phyloP scores from a whole-genome alignment of 2,329 filamentous ascomycete species.

The Hymenoscyphus scutula region DNA sequence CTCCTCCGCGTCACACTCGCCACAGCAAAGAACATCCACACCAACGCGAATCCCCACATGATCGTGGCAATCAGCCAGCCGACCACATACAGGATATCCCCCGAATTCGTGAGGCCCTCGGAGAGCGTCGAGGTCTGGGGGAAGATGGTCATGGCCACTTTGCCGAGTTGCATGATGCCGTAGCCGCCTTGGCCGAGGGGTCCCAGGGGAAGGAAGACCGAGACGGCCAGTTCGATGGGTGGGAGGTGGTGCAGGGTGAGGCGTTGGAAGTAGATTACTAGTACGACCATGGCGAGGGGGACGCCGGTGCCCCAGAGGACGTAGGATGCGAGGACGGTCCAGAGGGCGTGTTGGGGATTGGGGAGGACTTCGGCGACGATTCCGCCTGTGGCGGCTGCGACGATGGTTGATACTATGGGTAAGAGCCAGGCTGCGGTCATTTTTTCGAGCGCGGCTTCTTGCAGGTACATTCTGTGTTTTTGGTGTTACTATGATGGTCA shows the following conservation, averaged over 20 bases:
- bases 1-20: constrained; percentile 44
- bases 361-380: constrained; percentile 60
- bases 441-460: constrained; percentile 47
- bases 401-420: constrained; percentile 64
- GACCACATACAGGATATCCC: constrained; percentile 56
- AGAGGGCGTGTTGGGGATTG: constrained; percentile 52
- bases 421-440: constrained; percentile 66
- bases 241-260: constrained; percentile 65
- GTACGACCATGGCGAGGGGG: constrained; percentile 58
- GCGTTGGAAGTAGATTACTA: constrained; percentile 69
- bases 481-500: constrained; percentile 9
- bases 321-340: constrained; percentile 63
- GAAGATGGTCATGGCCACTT: constrained; percentile 44
- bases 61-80: constrained; percentile 53
- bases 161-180: constrained; percentile 43
- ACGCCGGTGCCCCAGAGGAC: constrained; percentile 66
- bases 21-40: constrained; percentile 55
- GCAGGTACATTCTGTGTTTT: constrained; percentile 29
- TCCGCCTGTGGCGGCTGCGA: constrained; percentile 63
- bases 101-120: constrained; percentile 39
- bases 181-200: constrained; percentile 66
- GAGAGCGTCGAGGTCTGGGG: constrained; percentile 38
- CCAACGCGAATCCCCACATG: constrained; percentile 55
- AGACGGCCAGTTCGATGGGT: constrained; percentile 64
- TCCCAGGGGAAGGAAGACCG: constrained; percentile 64